Evolutionary conservation across 345 rosid species (phyloP).

Genomic region (Cardiospermum halicacabum): DNA sequence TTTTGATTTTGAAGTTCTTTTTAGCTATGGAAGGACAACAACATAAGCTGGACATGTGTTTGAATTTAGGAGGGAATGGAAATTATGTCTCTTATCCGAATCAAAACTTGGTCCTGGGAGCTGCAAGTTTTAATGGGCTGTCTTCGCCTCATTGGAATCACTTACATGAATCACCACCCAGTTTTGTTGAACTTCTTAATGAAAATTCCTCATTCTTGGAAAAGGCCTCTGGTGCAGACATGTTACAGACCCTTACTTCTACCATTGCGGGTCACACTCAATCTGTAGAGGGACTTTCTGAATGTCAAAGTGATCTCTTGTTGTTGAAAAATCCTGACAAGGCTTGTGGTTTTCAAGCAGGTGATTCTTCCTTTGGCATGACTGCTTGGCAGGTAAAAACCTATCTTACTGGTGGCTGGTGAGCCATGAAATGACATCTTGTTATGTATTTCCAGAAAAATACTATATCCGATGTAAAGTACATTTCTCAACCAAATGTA

Average conservation of each 20-base stretch:
- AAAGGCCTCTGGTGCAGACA: conserved; percentile 22
- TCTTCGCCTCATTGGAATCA: conserved; percentile 27
- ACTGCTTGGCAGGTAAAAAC: conserved; percentile 18
- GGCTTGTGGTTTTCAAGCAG: conserved; percentile 15
- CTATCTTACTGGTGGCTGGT: not conserved
- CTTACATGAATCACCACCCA: conserved; percentile 17
- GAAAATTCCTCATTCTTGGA: conserved; percentile 24
- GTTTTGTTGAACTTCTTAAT: conserved; percentile 30
- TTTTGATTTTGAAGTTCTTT: not conserved
- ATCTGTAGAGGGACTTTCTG: conserved; percentile 12
- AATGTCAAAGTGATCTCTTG: conserved; percentile 12
- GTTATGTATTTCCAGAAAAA: not conserved
- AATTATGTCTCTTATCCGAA: conserved; percentile 16
- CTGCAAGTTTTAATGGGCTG: conserved; percentile 7
- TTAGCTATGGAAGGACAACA: conserved; percentile 26
- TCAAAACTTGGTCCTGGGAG: not conserved
- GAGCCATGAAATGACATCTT: not conserved
- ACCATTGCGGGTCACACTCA: conserved; percentile 14
- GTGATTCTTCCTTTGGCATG: conserved; percentile 17
- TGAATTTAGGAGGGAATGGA: conserved; percentile 16
- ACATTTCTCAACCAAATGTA: too few species aligned
- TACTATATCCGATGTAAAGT: too few species aligned
- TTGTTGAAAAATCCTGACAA: conserved; percentile 12
- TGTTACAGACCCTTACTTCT: conserved; percentile 21
- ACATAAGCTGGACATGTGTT: conserved; percentile 15